Conservation (phyloP, 2,329 filamentous ascomycete genomes). For the Botrytis squamosa region DNA sequence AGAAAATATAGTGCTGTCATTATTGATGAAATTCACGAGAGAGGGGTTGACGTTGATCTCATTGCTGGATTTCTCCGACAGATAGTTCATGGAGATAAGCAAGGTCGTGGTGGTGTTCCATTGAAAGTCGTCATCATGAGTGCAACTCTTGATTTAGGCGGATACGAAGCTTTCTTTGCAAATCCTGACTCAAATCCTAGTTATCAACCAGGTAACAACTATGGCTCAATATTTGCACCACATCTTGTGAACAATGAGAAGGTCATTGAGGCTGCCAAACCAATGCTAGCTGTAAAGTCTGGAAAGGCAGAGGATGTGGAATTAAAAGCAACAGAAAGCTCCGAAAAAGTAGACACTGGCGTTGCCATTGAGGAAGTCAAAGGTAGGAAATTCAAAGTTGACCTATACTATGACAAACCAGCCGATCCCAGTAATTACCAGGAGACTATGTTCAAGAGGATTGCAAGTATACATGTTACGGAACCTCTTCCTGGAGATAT, state of each 20-base stretch:
- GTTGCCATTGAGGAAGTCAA: slow-evolving; percentile 59
- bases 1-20: slow-evolving; percentile 85
- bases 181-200: slow-evolving; percentile 26
- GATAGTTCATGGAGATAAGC: slow-evolving; percentile 61
- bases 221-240: slow-evolving; percentile 30
- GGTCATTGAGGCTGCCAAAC: slow-evolving; percentile 6
- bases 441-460: slow-evolving; percentile 74
- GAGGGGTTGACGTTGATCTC: slow-evolving; percentile 91
- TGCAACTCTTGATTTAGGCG: slow-evolving; percentile 86
- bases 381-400: slow-evolving; percentile 84
- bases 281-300: slow-evolving; percentile 13
- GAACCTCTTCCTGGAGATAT: slow-evolving; percentile 94
- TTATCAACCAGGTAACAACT: slow-evolving; percentile 38
- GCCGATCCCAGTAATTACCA: slow-evolving; percentile 69
- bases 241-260: slow-evolving; percentile 26
- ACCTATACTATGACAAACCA: slow-evolving; percentile 71
- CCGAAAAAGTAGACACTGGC: slow-evolving; percentile 26
- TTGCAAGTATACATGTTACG: slow-evolving; percentile 83
- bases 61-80: slow-evolving; percentile 84
- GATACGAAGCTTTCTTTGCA: slow-evolving; percentile 72
- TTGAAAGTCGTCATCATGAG: slow-evolving; percentile 96
- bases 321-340: not conserved
- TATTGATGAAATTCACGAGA: slow-evolving; percentile 95
- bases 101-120: slow-evolving; percentile 67
- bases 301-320: not conserved